phyloP scores from a whole-genome alignment of 148 eudicot genomes.

The Silene conica region DNA sequence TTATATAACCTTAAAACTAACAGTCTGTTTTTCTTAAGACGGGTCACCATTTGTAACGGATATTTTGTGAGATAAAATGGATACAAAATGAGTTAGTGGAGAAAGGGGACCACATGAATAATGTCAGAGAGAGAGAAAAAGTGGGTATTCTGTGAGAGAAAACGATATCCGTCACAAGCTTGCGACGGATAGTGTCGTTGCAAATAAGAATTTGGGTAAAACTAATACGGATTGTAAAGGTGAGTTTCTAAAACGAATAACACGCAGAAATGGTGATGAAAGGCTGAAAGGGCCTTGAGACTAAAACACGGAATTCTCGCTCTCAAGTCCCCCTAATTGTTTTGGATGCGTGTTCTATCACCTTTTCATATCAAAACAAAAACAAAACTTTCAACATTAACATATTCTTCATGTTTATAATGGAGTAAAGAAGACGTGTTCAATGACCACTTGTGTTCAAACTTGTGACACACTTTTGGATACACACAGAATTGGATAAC shows the following conservation, averaged over 20 bases:
- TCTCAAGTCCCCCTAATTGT: not conserved
- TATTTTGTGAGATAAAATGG: no score
- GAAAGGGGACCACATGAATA: no score
- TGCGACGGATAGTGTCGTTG: no score
- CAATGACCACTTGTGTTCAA: not conserved
- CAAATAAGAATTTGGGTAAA: no score
- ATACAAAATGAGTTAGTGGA: no score
- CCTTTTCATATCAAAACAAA: not conserved
- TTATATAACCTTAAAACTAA: no score
- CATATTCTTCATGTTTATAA: not conserved
- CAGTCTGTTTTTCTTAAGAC: no score
- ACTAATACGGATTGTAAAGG: not conserved
- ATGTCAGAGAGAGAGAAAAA: no score
- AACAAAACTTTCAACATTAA: not conserved
- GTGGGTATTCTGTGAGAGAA: no score
- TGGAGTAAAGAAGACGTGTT: conserved; percentile 15
- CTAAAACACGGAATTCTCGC: conserved; percentile 1
- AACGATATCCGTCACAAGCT: no score
- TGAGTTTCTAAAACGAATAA: not conserved
- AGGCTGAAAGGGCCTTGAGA: not conserved
- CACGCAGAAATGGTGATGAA: conserved; percentile 10
- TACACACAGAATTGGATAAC: conserved; percentile 15
- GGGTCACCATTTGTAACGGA: no score
- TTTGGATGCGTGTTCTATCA: conserved; percentile 16
- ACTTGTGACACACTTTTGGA: conserved; percentile 10